Percentiles rank a stretch among this genome's conserved stretches.
Evolutionary conservation across 345 rosid species (phyloP).

Genomic region (Citrus medica): DNA sequence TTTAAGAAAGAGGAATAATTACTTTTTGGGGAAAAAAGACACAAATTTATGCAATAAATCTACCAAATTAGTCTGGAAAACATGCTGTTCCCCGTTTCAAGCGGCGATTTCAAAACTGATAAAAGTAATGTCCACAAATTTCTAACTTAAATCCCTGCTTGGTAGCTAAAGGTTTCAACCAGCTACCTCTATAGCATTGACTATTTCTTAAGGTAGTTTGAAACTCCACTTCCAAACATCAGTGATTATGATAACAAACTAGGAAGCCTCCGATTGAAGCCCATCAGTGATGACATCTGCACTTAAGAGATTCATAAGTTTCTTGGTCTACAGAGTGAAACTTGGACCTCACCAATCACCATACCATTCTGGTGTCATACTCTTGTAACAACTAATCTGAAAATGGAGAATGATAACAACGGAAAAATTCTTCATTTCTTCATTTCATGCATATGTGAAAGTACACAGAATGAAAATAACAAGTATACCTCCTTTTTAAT

Average conservation of each 20-base stretch:
- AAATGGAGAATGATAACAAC: neutral
- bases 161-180: neutral
- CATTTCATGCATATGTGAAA: neutral
- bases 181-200: neutral
- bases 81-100: neutral
- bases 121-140: neutral
- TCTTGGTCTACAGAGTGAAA: neutral
- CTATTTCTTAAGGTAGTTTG: neutral
- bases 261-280: neutral
- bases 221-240: neutral
- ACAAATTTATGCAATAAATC: too few species aligned
- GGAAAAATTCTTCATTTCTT: neutral
- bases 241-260: neutral
- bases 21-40: too few species aligned
- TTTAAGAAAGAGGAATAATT: too few species aligned
- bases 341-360: neutral
- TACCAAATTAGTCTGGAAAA: too few species aligned
- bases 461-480: neutral
- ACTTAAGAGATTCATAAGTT: neutral
- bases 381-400: neutral
- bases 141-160: neutral
- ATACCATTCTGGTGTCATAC: neutral
- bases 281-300: neutral
- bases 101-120: too few species aligned
- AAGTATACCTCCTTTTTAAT: constrained; percentile 1